Conservation (phyloP, 2,329 filamentous ascomycete genomes). For the Cladobotryum mycophilum region DNA sequence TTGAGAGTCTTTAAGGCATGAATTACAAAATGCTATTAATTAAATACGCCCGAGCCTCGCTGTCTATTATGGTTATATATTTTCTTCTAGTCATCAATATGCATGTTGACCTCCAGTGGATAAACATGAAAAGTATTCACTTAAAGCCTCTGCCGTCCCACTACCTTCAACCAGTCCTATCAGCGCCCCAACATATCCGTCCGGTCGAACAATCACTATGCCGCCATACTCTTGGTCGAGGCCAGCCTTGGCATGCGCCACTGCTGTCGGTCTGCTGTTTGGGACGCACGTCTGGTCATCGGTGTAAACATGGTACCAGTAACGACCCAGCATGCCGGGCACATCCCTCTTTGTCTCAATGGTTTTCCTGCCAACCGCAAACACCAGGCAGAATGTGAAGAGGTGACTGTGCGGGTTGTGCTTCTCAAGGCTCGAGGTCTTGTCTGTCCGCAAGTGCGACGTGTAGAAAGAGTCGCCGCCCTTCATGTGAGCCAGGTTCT, state of each 20-base stretch:
- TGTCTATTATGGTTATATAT: too few relatives aligned
- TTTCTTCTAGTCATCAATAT: too few relatives aligned
- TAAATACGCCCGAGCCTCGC: too few relatives aligned
- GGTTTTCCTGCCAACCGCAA: slow-evolving; percentile 59
- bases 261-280: slow-evolving; percentile 62
- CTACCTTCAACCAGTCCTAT: slow-evolving; percentile 66
- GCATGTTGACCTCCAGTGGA: slow-evolving; percentile 32
- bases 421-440: slow-evolving; percentile 67
- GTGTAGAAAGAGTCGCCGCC: slow-evolving; percentile 58
- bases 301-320: slow-evolving; percentile 77
- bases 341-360: slow-evolving; percentile 68
- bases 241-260: slow-evolving; percentile 84
- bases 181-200: slow-evolving; percentile 79
- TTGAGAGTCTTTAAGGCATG: too few relatives aligned
- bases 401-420: slow-evolving; percentile 82
- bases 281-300: slow-evolving; percentile 72
- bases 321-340: slow-evolving; percentile 64
- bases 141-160: slow-evolving; percentile 74
- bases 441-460: slow-evolving; percentile 56
- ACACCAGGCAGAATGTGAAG: slow-evolving; percentile 72
- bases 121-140: slow-evolving; percentile 75
- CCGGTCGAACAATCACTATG: slow-evolving; percentile 76
- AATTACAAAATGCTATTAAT: too few relatives aligned
- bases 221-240: slow-evolving; percentile 66
- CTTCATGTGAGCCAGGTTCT: slow-evolving; percentile 54